These are phyloP conservation scores for Suillus ampliporus DNA, from an alignment of 768 basidiomycete genomes.

Conservation along the genomic window DNA sequence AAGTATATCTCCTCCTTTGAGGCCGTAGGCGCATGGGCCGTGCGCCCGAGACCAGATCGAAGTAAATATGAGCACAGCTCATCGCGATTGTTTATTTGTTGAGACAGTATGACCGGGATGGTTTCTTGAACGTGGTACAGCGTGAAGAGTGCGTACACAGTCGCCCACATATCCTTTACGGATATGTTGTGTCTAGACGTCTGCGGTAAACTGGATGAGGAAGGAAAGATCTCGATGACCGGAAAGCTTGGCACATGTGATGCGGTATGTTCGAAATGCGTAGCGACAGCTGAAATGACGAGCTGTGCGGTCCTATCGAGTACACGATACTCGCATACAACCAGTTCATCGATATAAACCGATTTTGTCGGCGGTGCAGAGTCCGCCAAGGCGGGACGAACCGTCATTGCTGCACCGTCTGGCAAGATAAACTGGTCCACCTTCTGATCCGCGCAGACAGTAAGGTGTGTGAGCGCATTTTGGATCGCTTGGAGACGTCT, in stretches of 20 bases:
- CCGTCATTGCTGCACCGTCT: slow-evolving; percentile 18
- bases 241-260: slow-evolving; percentile 27
- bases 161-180: slow-evolving; percentile 45
- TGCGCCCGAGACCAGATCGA: slow-evolving; percentile 41
- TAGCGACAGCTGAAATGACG: slow-evolving; percentile 25
- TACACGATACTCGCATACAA: slow-evolving; percentile 19
- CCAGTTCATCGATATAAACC: slow-evolving; percentile 13
- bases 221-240: slow-evolving; percentile 20
- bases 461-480: slow-evolving; percentile 6
- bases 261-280: slow-evolving; percentile 23
- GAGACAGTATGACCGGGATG: slow-evolving; percentile 45
- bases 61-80: slow-evolving; percentile 46
- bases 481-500: slow-evolving; percentile 22
- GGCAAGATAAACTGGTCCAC: slow-evolving; percentile 20
- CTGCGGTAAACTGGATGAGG: background rate
- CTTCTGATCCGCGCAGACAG: background rate
- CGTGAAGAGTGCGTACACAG: slow-evolving; percentile 48
- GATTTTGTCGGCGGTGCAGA: background rate
- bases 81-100: slow-evolving; percentile 31
- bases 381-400: background rate
- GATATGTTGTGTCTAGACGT: slow-evolving; percentile 18
- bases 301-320: slow-evolving; percentile 18
- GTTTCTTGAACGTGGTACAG: slow-evolving; percentile 44
- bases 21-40: slow-evolving; percentile 21
- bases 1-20: slow-evolving; percentile 42